phyloP scores from a whole-genome alignment of 2,329 filamentous ascomycete species.

The Teratosphaeria epicoccoides region DNA sequence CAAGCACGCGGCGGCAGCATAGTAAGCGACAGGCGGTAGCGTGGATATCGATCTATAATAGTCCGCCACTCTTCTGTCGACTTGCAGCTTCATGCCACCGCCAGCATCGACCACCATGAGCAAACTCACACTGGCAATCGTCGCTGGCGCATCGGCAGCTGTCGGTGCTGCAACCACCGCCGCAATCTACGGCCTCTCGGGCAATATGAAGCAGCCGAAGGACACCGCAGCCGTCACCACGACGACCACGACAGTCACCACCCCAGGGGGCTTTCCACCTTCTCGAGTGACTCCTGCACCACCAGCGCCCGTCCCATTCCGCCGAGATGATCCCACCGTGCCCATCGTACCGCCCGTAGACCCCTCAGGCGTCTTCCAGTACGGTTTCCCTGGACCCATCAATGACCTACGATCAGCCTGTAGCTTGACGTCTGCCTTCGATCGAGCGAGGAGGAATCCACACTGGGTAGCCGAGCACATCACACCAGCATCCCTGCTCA shows the following conservation, averaged over 20 bases:
- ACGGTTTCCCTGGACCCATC: slow-evolving; percentile 79
- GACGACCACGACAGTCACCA: slow-evolving; percentile 25
- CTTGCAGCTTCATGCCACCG: background rate
- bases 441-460: slow-evolving; percentile 83
- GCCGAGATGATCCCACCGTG: slow-evolving; percentile 12
- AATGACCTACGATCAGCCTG: slow-evolving; percentile 67
- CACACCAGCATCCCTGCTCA: slow-evolving; percentile 69
- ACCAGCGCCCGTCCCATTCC: slow-evolving; percentile 18
- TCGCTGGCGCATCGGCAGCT: slow-evolving; percentile 39
- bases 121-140: slow-evolving; percentile 40
- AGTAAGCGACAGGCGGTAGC: background rate
- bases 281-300: slow-evolving; percentile 18
- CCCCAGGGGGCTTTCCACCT: slow-evolving; percentile 9
- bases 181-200: slow-evolving; percentile 32
- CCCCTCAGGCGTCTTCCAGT: slow-evolving; percentile 42
- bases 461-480: slow-evolving; percentile 93
- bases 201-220: slow-evolving; percentile 13
- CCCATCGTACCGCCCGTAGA: slow-evolving; percentile 31
- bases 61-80: background rate
- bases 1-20: background rate
- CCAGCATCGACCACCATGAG: slow-evolving; percentile 30
- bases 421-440: slow-evolving; percentile 76
- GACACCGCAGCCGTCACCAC: slow-evolving; percentile 22
- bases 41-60: background rate
- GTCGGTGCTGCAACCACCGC: slow-evolving; percentile 40